phyloP scores from a whole-genome alignment of 169 alveolate genomes.

The Hepatocystis sp. region DNA sequence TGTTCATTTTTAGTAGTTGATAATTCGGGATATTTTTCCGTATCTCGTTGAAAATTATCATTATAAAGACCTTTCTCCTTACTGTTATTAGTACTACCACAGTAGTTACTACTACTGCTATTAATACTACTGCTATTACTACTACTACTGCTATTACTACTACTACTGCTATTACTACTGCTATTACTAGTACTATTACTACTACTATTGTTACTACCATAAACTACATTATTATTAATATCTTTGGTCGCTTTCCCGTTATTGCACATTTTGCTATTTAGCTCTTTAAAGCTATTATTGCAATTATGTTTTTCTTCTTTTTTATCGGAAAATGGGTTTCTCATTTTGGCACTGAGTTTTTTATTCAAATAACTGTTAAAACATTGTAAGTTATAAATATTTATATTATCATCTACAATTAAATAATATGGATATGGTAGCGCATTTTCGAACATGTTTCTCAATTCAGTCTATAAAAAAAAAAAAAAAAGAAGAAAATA shows the following conservation, averaged over 20 bases:
- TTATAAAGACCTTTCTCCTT: not conserved
- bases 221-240: no score
- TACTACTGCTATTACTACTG: no score
- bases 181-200: no score
- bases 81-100: not conserved
- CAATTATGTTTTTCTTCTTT: not conserved
- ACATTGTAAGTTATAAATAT: conserved; percentile 60
- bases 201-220: no score
- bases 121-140: no score
- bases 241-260: no score
- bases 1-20: conserved; percentile 8
- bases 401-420: conserved; percentile 43
- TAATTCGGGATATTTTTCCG: not conserved
- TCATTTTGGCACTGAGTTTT: conserved; percentile 12
- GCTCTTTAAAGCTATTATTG: no score
- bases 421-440: conserved; percentile 67
- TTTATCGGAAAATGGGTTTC: conserved; percentile 18
- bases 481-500: not conserved
- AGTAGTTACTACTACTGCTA: no score
- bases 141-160: no score
- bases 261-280: no score
- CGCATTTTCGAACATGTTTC: conserved; percentile 58
- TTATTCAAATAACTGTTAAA: conserved; percentile 47
- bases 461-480: conserved; percentile 38
- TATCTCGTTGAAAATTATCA: not conserved